Base-by-base conservation (phyloP, 768 basidiomycete species). In the Gyrodon lividus region DNA sequence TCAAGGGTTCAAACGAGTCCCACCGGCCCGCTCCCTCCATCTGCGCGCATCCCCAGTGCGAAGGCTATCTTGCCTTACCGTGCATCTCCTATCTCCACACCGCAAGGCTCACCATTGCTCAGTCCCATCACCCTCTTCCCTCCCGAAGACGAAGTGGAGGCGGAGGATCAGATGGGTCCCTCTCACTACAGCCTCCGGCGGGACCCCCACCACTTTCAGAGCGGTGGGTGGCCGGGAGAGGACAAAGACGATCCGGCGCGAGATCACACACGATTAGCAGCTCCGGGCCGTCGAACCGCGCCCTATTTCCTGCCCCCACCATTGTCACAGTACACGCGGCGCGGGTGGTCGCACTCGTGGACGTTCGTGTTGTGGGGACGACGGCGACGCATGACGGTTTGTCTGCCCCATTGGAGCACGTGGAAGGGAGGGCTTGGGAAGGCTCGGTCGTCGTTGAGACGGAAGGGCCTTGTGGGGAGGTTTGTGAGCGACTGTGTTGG, bases 321-420 rank as follows among this genome's bases (percentile, higher is more conserved):
- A 33, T 52, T 50, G 8, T 55, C 60, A 19, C 69, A 63, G 41
- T 54, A 62, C 22, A 43, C 51, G 17, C 61, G 57, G n/a, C 24
- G 23, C 54, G 55, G 49, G 60, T 62, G 40, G 40, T 68, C 71
- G 64, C 64, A 69, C 35, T 80, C 77, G 17, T 80, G 77, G 74
- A 72, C 77, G 16, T 86, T 87, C 59, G 72, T 75, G 20, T 72
- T 85, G 48, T 63, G 72, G 23, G 82, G 83, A 1, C 73, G 80
- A 24, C 71, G 80, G 16, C 74, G 83, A 53, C 77, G 80, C n/a
- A 60, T 87, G 52, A 73, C 76, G 16, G 17, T 86, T 13, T 65
- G 70, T 5, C 49, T 75, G 24, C 82, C 83, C 0, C 47, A 55
- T 59, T 55, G 70, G 72, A 62, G 51, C 45, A 19, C 56, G 26